These are phyloP conservation scores for Tylopilus intermedius DNA, from an alignment of 768 basidiomycete species.

Conservation along the genomic window DNA sequence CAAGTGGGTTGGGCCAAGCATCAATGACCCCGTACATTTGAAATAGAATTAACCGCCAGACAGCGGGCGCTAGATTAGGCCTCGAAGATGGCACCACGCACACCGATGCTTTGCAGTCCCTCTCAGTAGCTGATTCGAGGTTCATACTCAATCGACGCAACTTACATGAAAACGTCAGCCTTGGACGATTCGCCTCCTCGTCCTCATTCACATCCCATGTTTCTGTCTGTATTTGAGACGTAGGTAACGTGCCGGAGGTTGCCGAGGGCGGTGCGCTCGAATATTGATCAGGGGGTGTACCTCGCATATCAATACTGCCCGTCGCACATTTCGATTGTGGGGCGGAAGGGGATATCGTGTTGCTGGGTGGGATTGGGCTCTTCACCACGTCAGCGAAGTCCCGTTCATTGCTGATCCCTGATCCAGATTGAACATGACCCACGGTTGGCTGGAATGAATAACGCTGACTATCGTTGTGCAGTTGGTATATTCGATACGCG, in stretches of 20 bases:
- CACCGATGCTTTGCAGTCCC: conserved; percentile 1
- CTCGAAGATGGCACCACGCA: neutral
- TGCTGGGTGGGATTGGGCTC: conserved; percentile 18
- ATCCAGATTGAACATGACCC: neutral
- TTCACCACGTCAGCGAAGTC: conserved; percentile 5
- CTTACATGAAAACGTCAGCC: conserved; percentile 12
- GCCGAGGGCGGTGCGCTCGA: neutral
- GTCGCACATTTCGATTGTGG: neutral
- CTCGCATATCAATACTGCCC: neutral
- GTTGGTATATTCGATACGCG: conserved; percentile 11
- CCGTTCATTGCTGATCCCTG: neutral
- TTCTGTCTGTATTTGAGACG: neutral
- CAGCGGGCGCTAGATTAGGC: conserved; percentile 35
- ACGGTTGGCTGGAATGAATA: neutral
- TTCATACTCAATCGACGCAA: neutral
- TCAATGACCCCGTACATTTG: conserved; percentile 38
- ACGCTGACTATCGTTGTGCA: conserved; percentile 22
- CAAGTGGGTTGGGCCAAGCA: neutral
- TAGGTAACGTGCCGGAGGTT: neutral
- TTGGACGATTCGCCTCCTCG: neutral
- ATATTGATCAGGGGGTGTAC: neutral
- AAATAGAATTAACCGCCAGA: conserved; percentile 52
- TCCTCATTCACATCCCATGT: conserved; percentile 8
- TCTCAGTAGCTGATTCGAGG: neutral
- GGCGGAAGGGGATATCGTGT: conserved; percentile 14